phyloP scores from a whole-genome alignment of 169 alveolate species.

The Plasmodium sp. region DNA sequence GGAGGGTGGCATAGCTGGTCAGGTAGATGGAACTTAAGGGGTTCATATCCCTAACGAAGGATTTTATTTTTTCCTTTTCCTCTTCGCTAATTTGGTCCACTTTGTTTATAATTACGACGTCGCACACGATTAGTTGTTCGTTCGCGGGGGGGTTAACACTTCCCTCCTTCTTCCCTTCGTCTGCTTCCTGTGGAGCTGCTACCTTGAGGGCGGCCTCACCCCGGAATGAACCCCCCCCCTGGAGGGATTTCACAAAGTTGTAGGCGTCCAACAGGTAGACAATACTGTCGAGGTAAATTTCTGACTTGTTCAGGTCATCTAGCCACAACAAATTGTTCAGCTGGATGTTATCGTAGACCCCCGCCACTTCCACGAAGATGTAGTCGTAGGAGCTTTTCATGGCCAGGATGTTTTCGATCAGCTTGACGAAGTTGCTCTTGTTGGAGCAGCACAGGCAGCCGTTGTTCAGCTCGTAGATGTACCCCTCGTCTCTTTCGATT shows the following conservation, averaged over 20 bases:
- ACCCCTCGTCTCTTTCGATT: conserved; percentile 69
- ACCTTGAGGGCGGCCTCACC: background rate
- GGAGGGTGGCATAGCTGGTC: conserved; percentile 39
- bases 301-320: conserved; percentile 61
- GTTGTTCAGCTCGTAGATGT: conserved; percentile 67
- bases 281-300: conserved; percentile 72
- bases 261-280: conserved; percentile 46
- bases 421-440: conserved; percentile 64
- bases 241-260: conserved; percentile 22
- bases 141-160: background rate
- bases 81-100: conserved; percentile 42
- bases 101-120: conserved; percentile 57
- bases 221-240: background rate
- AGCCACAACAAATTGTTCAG: conserved; percentile 62
- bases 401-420: conserved; percentile 56
- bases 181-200: background rate
- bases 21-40: conserved; percentile 34
- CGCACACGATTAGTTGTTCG: conserved; percentile 63
- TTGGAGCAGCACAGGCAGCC: conserved; percentile 75
- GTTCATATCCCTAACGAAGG: conserved; percentile 34
- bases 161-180: background rate
- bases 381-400: conserved; percentile 46
- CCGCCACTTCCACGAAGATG: conserved; percentile 72
- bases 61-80: conserved; percentile 29
- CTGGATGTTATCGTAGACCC: conserved; percentile 61